Evolutionary conservation across 179 eudicot species (phyloP).

Genomic region (Beta lomatogona): DNA sequence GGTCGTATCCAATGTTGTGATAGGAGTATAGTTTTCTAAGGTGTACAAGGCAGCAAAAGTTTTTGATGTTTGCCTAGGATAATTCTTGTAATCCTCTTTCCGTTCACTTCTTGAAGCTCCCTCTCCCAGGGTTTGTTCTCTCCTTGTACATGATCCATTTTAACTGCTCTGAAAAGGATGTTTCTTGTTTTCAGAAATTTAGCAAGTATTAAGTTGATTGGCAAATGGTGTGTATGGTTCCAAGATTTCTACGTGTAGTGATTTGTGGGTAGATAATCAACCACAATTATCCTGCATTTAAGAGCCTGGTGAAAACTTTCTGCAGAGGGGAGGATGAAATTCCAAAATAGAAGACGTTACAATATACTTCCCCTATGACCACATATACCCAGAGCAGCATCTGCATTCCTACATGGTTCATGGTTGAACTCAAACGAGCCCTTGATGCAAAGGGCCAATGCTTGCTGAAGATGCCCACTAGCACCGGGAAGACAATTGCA

Average conservation of each 20-base stretch:
- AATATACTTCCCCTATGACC: slow-evolving; percentile 89
- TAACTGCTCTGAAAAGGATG: neutral
- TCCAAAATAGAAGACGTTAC: slow-evolving; percentile 91
- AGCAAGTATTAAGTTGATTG: neutral
- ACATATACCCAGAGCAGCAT: slow-evolving; percentile 93
- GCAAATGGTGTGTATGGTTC: neutral
- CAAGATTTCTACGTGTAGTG: neutral
- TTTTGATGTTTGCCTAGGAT: no score
- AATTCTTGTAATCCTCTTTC: no score
- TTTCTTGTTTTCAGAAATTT: neutral
- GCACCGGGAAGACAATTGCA: slow-evolving; percentile 97
- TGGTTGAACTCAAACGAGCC: slow-evolving; percentile 71
- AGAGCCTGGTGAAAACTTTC: neutral
- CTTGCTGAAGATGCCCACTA: slow-evolving; percentile 95
- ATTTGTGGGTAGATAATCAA: neutral
- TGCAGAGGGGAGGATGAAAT: slow-evolving; percentile 54
- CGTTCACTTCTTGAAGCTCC: no score
- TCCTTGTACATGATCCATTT: neutral
- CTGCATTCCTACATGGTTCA: slow-evolving; percentile 56
- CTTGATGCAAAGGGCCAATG: slow-evolving; percentile 92
- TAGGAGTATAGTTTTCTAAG: no score
- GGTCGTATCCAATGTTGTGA: no score
- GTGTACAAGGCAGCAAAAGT: no score
- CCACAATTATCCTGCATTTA: no score
- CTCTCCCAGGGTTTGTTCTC: no score